Evolutionary conservation across 495 filamentous ascomycete species (phyloP).

Genomic region (Podospora conica): DNA sequence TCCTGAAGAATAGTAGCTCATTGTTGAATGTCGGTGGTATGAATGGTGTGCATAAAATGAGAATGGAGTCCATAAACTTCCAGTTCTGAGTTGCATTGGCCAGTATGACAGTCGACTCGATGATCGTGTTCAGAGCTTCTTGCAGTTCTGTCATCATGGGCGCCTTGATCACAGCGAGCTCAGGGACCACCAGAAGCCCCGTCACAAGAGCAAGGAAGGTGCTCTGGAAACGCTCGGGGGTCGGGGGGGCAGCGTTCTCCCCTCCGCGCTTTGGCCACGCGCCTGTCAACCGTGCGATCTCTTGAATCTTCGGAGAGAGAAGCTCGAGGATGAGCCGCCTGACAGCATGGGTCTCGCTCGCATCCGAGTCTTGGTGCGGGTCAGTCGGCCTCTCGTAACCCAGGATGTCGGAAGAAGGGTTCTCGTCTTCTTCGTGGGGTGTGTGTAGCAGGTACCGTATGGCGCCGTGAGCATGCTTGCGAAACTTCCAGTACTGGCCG

Average conservation of each 20-base stretch:
- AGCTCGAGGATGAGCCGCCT: conserved; percentile 46
- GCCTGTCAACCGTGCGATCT: conserved; percentile 32
- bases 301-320: conserved; percentile 41
- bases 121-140: conserved; percentile 24
- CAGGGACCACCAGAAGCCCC: conserved; percentile 37
- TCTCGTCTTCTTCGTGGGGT: conserved; percentile 14
- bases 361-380: conserved; percentile 23
- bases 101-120: conserved; percentile 30
- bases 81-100: conserved; percentile 30
- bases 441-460: conserved; percentile 40
- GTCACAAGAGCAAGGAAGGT: conserved; percentile 40
- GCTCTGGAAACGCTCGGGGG: conserved; percentile 42
- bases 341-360: conserved; percentile 34
- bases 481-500: conserved; percentile 28
- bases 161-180: conserved; percentile 35
- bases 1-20: conserved; percentile 25
- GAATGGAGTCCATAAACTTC: conserved; percentile 30
- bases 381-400: conserved; percentile 2
- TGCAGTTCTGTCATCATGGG: conserved; percentile 39
- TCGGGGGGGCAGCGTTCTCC: conserved; percentile 37
- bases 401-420: not conserved
- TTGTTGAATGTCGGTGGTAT: conserved; percentile 31
- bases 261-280: conserved; percentile 38
- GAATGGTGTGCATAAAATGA: conserved; percentile 30
- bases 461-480: conserved; percentile 18